These are phyloP conservation scores for Lachancea kluyveri DNA, from an alignment of 805 yeast genomes.

Conservation along the genomic window DNA sequence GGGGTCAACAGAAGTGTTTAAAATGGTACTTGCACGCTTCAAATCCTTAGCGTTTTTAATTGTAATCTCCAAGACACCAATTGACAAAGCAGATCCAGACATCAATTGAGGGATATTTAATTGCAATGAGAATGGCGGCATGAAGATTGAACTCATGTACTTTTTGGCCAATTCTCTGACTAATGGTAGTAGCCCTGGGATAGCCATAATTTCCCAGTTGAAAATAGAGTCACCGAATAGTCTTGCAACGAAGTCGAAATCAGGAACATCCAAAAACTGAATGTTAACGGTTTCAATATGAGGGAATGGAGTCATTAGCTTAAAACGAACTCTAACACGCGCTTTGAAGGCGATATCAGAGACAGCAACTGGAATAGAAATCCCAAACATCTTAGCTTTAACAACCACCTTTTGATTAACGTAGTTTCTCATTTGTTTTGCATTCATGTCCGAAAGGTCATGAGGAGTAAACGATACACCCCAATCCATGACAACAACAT, in stretches of 20 bases:
- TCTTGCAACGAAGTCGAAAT: conserved; percentile 75
- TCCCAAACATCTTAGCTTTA: conserved; percentile 76
- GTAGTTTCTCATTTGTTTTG: conserved; percentile 75
- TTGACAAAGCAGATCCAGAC: conserved; percentile 80
- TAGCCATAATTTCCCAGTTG: conserved; percentile 77
- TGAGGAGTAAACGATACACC: conserved; percentile 89
- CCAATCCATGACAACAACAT: conserved; percentile 98
- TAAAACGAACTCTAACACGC: conserved; percentile 70
- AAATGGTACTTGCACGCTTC: conserved; percentile 55
- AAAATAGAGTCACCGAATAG: conserved; percentile 72
- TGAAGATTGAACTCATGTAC: conserved; percentile 82
- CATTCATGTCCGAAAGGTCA: conserved; percentile 74
- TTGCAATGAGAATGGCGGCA: conserved; percentile 89
- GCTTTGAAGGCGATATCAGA: conserved; percentile 75
- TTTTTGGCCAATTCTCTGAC: conserved; percentile 81
- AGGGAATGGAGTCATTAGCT: conserved; percentile 87
- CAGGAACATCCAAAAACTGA: conserved; percentile 79
- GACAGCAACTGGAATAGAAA: conserved; percentile 72
- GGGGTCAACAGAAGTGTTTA: conserved; percentile 85
- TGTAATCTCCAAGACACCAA: conserved; percentile 76
- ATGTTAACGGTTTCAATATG: conserved; percentile 88
- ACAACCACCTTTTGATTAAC: conserved; percentile 78
- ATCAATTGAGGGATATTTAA: conserved; percentile 85
- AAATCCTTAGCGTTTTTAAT: conserved; percentile 62
- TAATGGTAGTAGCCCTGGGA: conserved; percentile 83